Evolutionary conservation across 225 moss, liverwort and hornwort species (phyloP), one percentile per base, ranked within the genome.

Genomic region (Physcomitrellopsis africana): DNA sequence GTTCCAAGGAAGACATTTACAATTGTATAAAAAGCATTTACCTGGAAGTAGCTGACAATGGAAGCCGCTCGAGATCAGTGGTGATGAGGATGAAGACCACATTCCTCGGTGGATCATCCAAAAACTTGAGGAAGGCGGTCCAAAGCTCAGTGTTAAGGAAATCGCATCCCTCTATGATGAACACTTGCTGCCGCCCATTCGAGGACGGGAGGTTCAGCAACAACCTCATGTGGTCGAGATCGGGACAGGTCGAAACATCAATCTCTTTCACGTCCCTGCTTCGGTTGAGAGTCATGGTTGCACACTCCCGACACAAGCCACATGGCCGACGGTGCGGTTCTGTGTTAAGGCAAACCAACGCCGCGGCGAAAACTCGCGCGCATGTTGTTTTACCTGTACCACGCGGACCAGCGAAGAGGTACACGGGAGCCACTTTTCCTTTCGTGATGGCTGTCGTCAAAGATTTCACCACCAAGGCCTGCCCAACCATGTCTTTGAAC

Each of bases 151-250:
- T 27, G 5, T 80, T 79, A 9, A 93, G 86, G 14, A 69, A 76
- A 63, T 93, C 89, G 65, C 93, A 93, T 57, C 87, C 91, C 37
- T 93, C 91, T 19, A 93, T 80, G 68, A 93, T 89, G 49, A 91
- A 81, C 3, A 93, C 87, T 41, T 79, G 80, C 29, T 82, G 82
- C 46, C 86, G 84, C 51, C 81, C 80, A 49, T 81, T 71, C 19
- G 86, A 80, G 14, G 65, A 60, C 60, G 86, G 68, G 68, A 75
- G 69, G 4, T 59, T 82, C 32, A 93, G 51, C 10, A 85, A 53
- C 1, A 85, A 72, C 44, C 87, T 85, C 11, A 93, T 77, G 57
- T 80, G 72, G 22, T 87, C 87, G 0, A 84, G 59, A 12, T 85
- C 89, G 0, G 86, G 68, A 61, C 79, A 84, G 3, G 68, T 56